Evolutionary conservation across 148 eudicot species (phyloP).

Genomic region (Drosera capensis): DNA sequence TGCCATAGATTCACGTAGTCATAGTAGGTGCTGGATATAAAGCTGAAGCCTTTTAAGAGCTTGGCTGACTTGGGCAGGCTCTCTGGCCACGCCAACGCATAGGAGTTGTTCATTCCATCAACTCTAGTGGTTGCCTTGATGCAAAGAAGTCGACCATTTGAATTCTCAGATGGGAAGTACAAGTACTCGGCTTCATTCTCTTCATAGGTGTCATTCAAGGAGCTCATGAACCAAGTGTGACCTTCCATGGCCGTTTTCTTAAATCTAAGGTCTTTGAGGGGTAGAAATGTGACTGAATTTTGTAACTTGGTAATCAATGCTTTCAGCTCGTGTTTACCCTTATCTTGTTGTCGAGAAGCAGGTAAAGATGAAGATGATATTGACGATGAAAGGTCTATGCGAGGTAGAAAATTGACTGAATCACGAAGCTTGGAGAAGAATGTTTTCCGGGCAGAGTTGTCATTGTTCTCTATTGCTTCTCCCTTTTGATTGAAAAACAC

Average conservation of each 20-base stretch:
- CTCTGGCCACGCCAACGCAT: conserved; percentile 35
- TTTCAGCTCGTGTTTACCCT: too few relatives aligned
- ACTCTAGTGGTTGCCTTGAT: conserved; percentile 15
- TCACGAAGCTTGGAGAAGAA: too few relatives aligned
- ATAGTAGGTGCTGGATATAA: conserved; percentile 17
- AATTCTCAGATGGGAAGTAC: conserved; percentile 21
- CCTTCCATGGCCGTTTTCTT: conserved; percentile 3
- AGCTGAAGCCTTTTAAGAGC: conserved; percentile 22
- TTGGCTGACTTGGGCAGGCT: conserved; percentile 21
- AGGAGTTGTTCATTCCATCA: conserved; percentile 29
- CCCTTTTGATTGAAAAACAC: too few relatives aligned
- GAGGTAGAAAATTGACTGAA: too few relatives aligned
- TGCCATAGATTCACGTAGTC: conserved; percentile 29
- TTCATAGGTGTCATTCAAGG: conserved; percentile 16
- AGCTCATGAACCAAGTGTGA: conserved; percentile 50
- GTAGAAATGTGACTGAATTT: background rate
- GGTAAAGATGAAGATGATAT: too few relatives aligned
- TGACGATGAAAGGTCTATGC: too few relatives aligned
- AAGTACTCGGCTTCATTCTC: conserved; percentile 19
- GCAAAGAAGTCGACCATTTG: conserved; percentile 28
- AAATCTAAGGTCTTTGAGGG: background rate
- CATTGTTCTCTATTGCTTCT: too few relatives aligned
- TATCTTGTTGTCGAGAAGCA: too few relatives aligned
- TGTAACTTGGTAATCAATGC: background rate
- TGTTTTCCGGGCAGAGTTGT: too few relatives aligned